Percentiles rank a stretch among this genome's conserved stretches.
Evolutionary conservation across 2,329 filamentous ascomycete species (phyloP).

Genomic region (Lecanosticta acicola): DNA sequence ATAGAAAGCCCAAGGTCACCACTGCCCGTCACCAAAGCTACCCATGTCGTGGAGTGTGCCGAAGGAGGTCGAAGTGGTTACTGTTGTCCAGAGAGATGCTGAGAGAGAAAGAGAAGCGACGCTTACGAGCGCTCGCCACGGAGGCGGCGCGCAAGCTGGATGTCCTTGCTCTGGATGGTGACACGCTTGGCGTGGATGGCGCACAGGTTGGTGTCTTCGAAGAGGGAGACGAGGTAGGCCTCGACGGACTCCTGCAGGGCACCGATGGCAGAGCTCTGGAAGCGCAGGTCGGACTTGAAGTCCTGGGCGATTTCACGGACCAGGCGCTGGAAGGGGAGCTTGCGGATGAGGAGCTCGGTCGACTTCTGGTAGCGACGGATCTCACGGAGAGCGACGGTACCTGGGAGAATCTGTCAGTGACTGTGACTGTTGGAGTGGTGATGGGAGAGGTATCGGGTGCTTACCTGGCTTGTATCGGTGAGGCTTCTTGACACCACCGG

Average conservation of each 20-base stretch:
- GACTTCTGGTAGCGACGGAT: constrained; percentile 86
- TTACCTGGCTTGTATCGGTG: constrained; percentile 50
- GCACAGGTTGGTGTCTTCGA: constrained; percentile 92
- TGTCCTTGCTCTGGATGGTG: constrained; percentile 88
- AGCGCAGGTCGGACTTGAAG: constrained; percentile 68
- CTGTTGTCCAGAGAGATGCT: constrained; percentile 14
- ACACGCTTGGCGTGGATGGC: constrained; percentile 95
- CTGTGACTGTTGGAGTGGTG: constrained; percentile 14
- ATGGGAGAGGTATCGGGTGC: constrained; percentile 14
- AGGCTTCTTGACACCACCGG: constrained; percentile 62
- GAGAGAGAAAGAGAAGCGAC: constrained; percentile 16
- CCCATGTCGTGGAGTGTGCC: constrained; percentile 16
- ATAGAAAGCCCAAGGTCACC: constrained; percentile 19
- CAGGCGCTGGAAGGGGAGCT: constrained; percentile 73
- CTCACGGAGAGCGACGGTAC: constrained; percentile 83
- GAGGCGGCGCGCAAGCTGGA: constrained; percentile 70
- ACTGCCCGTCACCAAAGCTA: constrained; percentile 29
- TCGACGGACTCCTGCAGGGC: constrained; percentile 94
- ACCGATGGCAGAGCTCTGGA: constrained; percentile 92
- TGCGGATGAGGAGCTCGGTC: constrained; percentile 78
- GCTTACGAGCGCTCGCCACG: constrained; percentile 51
- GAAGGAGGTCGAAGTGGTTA: constrained; percentile 27
- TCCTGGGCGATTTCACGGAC: constrained; percentile 69
- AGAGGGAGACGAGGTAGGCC: constrained; percentile 92
- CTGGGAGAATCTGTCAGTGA: constrained; percentile 36